Conservation (phyloP, 148 eudicot genomes). For the Camellia granthamiana region DNA sequence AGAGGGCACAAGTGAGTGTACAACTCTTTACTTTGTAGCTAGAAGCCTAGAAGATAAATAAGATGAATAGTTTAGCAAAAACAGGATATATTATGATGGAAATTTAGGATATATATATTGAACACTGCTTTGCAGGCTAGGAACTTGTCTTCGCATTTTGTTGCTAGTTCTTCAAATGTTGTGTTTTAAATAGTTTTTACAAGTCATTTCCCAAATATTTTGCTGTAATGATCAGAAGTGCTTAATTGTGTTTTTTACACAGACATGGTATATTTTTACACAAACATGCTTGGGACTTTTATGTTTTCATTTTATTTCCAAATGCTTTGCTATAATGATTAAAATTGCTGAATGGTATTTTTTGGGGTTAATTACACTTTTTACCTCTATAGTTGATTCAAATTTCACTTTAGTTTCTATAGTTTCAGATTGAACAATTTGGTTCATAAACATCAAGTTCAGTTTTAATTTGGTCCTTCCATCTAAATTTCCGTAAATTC, state of each 20-base stretch:
- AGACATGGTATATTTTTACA: no score
- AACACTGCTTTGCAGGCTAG: background rate
- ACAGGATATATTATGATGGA: background rate
- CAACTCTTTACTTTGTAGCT: background rate
- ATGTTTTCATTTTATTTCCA: no score
- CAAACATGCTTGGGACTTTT: no score
- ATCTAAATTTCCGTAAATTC: no score
- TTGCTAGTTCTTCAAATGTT: background rate
- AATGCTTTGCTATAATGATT: no score
- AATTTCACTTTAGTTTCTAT: no score
- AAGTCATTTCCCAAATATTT: background rate
- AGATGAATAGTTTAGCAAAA: background rate
- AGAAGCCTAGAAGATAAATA: background rate
- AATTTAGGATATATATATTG: background rate
- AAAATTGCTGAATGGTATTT: no score
- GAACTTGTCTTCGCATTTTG: background rate
- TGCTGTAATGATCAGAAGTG: background rate
- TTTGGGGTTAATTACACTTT: no score
- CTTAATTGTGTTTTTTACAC: background rate
- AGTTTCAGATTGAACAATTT: no score
- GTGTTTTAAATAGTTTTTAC: background rate
- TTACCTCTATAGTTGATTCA: no score
- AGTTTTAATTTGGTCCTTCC: no score
- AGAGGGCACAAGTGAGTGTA: conserved; percentile 15
- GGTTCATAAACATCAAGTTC: no score